These are phyloP conservation scores for Auricularia sp. DNA, from an alignment of 768 basidiomycete species.

Conservation along the genomic window DNA sequence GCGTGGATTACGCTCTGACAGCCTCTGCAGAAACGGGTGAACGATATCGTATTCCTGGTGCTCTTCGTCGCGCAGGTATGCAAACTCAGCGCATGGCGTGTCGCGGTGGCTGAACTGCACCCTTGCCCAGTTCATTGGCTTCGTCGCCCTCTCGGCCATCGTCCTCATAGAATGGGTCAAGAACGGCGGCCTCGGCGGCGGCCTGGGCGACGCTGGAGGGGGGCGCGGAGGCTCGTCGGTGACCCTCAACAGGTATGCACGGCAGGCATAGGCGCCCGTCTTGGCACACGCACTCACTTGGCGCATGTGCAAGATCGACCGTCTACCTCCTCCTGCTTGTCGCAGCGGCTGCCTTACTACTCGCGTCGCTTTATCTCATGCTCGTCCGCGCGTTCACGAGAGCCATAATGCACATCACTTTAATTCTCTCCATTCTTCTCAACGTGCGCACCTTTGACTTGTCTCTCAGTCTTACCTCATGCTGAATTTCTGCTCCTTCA, in stretches of 20 bases:
- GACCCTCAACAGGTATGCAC: slow-evolving; percentile 44
- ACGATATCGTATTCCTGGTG: slow-evolving; percentile 62
- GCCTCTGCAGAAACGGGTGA: slow-evolving; percentile 44
- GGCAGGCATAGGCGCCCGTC: not conserved
- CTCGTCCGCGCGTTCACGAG: slow-evolving; percentile 64
- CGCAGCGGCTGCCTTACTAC: slow-evolving; percentile 53
- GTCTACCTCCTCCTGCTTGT: slow-evolving; percentile 70
- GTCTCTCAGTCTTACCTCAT: not conserved
- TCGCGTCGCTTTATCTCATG: slow-evolving; percentile 60
- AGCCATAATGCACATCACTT: slow-evolving; percentile 67
- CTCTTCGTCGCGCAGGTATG: slow-evolving; percentile 62
- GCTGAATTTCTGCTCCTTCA: slow-evolving; percentile 4
- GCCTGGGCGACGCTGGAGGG: slow-evolving; percentile 38
- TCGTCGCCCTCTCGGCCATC: slow-evolving; percentile 56
- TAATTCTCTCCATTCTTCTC: slow-evolving; percentile 49
- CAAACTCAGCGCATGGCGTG: not conserved
- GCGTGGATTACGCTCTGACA: too few species aligned
- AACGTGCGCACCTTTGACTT: slow-evolving; percentile 36
- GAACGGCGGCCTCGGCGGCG: slow-evolving; percentile 61
- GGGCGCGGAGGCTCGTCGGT: slow-evolving; percentile 39
- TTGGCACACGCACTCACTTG: not conserved
- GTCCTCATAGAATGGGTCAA: slow-evolving; percentile 53
- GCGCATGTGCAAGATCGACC: slow-evolving; percentile 42
- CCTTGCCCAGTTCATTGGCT: slow-evolving; percentile 48
- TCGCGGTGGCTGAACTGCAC: not conserved